phyloP scores from a whole-genome alignment of 2,329 filamentous ascomycete genomes.

The Stemphylium vesicarium region DNA sequence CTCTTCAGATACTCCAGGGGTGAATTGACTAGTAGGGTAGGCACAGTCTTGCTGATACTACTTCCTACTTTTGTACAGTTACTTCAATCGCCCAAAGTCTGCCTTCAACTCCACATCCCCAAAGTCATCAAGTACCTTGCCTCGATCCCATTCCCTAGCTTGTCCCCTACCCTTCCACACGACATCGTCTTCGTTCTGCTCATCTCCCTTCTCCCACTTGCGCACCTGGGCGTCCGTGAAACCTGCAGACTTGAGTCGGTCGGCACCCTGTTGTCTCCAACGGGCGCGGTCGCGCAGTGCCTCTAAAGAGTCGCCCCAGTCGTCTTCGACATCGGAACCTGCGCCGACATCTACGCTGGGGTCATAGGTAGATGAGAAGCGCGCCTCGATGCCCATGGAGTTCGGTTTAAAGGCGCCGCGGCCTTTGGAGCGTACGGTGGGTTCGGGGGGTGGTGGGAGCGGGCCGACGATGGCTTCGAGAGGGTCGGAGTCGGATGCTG shows the following conservation, averaged over 20 bases:
- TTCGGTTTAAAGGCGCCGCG: conserved; percentile 41
- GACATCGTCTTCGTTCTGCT: conserved; percentile 70
- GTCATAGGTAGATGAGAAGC: conserved; percentile 73
- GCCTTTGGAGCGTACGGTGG: conserved; percentile 49
- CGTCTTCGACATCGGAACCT: conserved; percentile 59
- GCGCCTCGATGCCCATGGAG: conserved; percentile 72
- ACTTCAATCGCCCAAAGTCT: conserved; percentile 53
- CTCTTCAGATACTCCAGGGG: too few species aligned
- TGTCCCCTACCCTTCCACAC: conserved; percentile 76
- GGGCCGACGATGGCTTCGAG: conserved; percentile 80
- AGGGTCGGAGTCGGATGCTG: conserved; percentile 67
- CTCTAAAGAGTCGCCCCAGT: conserved; percentile 83
- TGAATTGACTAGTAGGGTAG: too few species aligned
- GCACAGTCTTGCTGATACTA: too few species aligned
- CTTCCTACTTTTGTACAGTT: too few species aligned
- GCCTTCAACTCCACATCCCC: conserved; percentile 60
- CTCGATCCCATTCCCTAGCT: conserved; percentile 69
- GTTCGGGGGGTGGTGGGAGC: conserved; percentile 59
- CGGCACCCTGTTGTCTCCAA: conserved; percentile 76
- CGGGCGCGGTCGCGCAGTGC: conserved; percentile 78
- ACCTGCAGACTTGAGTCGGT: conserved; percentile 76
- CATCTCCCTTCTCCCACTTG: conserved; percentile 70
- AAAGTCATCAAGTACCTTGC: conserved; percentile 65
- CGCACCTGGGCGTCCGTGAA: conserved; percentile 78
- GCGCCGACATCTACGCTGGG: conserved; percentile 63